Evolutionary conservation across 805 yeast genomes (phyloP).

Genomic region (Lipomyces orientalis): DNA sequence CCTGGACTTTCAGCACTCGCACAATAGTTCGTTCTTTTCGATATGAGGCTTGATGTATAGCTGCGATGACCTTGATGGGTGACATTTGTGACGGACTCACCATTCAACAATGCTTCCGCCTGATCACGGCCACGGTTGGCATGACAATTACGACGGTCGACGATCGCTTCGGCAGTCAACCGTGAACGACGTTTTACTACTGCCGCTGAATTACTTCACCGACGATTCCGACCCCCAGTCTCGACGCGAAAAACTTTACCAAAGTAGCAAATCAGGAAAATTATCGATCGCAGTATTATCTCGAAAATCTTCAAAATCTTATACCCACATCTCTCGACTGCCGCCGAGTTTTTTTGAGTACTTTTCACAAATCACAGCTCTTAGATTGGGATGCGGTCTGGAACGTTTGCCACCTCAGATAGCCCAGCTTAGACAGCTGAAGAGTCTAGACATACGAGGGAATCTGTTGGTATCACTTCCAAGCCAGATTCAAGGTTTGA

Average conservation of each 20-base stretch:
- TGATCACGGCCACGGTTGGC: slow-evolving; percentile 16
- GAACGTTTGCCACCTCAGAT: slow-evolving; percentile 33
- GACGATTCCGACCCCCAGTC: slow-evolving; percentile 5
- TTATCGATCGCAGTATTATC: slow-evolving; percentile 25
- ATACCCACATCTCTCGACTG: slow-evolving; percentile 29
- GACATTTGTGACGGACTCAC: background rate
- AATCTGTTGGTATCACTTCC: slow-evolving; percentile 29
- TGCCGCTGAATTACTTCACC: slow-evolving; percentile 19
- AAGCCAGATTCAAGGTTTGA: slow-evolving; percentile 21
- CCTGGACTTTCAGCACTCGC: background rate
- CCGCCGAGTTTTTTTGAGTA: slow-evolving; percentile 32
- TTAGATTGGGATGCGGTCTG: slow-evolving; percentile 30
- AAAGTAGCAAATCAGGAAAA: slow-evolving; percentile 18
- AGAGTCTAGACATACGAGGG: slow-evolving; percentile 24
- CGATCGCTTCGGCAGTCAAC: slow-evolving; percentile 16
- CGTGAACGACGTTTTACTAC: slow-evolving; percentile 12
- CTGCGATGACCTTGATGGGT: background rate
- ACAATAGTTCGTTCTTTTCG: background rate
- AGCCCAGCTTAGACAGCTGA: slow-evolving; percentile 20
- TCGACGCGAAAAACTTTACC: slow-evolving; percentile 17
- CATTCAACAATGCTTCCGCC: slow-evolving; percentile 16
- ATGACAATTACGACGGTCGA: slow-evolving; percentile 22
- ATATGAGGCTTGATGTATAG: background rate
- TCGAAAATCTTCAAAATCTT: slow-evolving; percentile 17
- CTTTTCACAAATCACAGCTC: slow-evolving; percentile 25